A percentile compares a stretch with the other conserved stretches of the same genome.
Evolutionary conservation across 2,329 filamentous ascomycete genomes (phyloP).

Genomic region (Aspergillus pseudonomiae): DNA sequence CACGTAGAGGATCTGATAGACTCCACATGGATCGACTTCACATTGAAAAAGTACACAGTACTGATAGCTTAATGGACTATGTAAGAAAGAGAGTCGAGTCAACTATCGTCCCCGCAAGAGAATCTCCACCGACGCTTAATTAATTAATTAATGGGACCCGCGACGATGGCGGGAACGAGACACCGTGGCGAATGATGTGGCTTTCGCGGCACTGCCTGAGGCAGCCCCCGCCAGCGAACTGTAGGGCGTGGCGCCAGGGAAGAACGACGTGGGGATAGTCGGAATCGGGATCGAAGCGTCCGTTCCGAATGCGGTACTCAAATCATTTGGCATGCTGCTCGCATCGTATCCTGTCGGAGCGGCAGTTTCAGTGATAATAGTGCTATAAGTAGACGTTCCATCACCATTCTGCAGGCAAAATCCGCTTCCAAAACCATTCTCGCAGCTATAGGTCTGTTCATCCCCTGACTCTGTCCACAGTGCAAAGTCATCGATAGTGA

Average conservation of each 20-base stretch:
- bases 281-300: conserved; percentile 26
- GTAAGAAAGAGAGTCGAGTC: too few species aligned
- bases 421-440: conserved; percentile 53
- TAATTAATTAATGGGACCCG: too few species aligned
- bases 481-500: conserved; percentile 54
- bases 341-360: conserved; percentile 28
- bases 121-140: too few species aligned
- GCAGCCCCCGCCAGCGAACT: conserved; percentile 26
- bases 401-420: conserved; percentile 46
- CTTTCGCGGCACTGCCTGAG: not conserved
- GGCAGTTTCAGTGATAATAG: conserved; percentile 26
- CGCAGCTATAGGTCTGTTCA: conserved; percentile 46
- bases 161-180: too few species aligned
- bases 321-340: conserved; percentile 28
- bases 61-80: too few species aligned
- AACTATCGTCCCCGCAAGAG: too few species aligned
- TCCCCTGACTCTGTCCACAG: conserved; percentile 46
- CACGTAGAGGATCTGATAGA: too few species aligned
- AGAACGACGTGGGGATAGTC: conserved; percentile 29
- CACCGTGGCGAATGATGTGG: too few species aligned
- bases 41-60: too few species aligned
- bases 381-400: conserved; percentile 23
- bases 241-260: conserved; percentile 34
- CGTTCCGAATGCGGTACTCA: conserved; percentile 29
- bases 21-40: too few species aligned